Percentiles rank a stretch among this genome's conserved stretches.
Conservation (phyloP, 441 rosid species). For the Gossypium aridum region DNA sequence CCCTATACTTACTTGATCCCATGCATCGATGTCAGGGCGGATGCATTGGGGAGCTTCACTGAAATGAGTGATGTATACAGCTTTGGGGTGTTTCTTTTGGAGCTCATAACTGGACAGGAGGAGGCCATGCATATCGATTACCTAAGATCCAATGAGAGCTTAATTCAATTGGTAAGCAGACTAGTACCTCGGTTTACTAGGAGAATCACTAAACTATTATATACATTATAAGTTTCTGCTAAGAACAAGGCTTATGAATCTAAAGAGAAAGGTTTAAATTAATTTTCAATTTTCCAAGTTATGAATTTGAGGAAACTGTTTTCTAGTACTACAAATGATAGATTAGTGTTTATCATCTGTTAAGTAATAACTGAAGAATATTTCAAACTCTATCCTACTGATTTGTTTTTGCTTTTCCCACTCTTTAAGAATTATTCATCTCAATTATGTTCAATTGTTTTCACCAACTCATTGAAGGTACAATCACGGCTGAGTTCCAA, state of each 20-base stretch:
- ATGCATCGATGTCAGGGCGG: slow-evolving; percentile 29
- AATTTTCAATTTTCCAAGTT: not conserved
- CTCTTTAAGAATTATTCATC: not conserved
- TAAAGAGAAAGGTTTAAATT: not conserved
- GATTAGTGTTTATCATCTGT: not conserved
- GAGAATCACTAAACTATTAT: not conserved
- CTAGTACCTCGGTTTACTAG: not conserved
- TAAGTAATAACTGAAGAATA: not conserved
- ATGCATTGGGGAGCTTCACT: slow-evolving; percentile 25
- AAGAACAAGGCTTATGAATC: not conserved
- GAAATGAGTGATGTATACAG: slow-evolving; percentile 52
- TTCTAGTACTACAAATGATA: not conserved
- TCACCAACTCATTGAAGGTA: slow-evolving; percentile 28
- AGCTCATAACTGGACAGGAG: slow-evolving; percentile 51
- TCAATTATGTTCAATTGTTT: not conserved
- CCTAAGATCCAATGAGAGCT: slow-evolving; percentile 31
- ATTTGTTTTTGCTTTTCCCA: not conserved
- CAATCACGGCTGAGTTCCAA: slow-evolving; percentile 21
- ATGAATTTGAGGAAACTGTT: not conserved
- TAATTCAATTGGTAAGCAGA: slow-evolving; percentile 44
- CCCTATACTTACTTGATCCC: not conserved
- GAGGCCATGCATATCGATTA: slow-evolving; percentile 23
- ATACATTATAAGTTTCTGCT: not conserved
- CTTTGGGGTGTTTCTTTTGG: slow-evolving; percentile 64
- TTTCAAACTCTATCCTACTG: not conserved